A percentile compares a stretch with the other conserved stretches of the same genome.
phyloP scores from a whole-genome alignment of 148 eudicot genomes.

The Dysphania ambrosioides region DNA sequence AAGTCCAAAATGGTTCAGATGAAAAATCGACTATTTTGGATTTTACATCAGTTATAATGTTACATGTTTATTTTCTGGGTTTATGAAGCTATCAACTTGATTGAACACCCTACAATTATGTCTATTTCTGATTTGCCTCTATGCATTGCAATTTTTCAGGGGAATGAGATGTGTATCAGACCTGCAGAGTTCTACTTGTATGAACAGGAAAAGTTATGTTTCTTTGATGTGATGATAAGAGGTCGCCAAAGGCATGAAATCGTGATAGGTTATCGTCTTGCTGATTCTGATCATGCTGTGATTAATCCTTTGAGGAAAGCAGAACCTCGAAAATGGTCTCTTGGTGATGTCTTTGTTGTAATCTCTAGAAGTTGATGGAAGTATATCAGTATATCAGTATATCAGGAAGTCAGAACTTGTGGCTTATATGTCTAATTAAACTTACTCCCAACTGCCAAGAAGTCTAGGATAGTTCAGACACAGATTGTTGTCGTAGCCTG shows the following conservation, averaged over 20 bases:
- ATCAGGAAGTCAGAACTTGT: too few species aligned
- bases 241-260: slow-evolving; percentile 80
- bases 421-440: too few species aligned
- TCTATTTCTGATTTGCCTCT: not conserved
- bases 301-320: slow-evolving; percentile 67
- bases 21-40: too few species aligned
- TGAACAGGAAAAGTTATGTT: slow-evolving; percentile 75
- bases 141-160: slow-evolving; percentile 43
- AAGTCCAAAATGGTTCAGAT: too few species aligned
- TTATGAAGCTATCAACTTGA: not conserved
- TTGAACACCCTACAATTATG: not conserved
- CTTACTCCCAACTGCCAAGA: too few species aligned
- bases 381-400: too few species aligned
- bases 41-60: too few species aligned
- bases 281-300: slow-evolving; percentile 57
- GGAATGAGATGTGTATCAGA: slow-evolving; percentile 92
- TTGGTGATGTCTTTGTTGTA: slow-evolving; percentile 78
- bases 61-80: too few species aligned
- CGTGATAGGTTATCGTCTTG: slow-evolving; percentile 77
- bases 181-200: slow-evolving; percentile 82
- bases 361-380: slow-evolving; percentile 51
- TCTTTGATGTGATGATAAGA: slow-evolving; percentile 75
- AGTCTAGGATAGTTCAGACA: too few species aligned
- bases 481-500: not conserved
- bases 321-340: slow-evolving; percentile 61